phyloP scores from a whole-genome alignment of 2,329 filamentous ascomycete genomes.

The Emergomyces orientalis region DNA sequence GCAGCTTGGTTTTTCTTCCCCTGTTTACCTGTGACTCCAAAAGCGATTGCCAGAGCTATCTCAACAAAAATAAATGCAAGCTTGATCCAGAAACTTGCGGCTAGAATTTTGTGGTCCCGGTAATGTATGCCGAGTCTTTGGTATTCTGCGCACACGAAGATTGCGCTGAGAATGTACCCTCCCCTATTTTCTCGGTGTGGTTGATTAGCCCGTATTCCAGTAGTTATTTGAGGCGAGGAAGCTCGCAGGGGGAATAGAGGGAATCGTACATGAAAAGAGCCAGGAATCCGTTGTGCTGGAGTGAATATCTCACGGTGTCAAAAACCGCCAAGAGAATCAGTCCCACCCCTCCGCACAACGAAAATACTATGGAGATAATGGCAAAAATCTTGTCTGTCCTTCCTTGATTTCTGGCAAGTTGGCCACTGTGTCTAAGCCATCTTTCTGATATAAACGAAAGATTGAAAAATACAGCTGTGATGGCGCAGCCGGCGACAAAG shows the following conservation, averaged over 20 bases:
- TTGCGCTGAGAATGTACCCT: conserved; percentile 74
- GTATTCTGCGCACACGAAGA: conserved; percentile 87
- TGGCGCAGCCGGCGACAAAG: conserved; percentile 51
- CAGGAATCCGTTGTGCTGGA: conserved; percentile 66
- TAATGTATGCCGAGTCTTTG: conserved; percentile 73
- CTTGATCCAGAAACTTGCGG: conserved; percentile 79
- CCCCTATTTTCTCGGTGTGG: conserved; percentile 28
- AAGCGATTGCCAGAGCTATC: conserved; percentile 56
- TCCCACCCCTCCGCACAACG: conserved; percentile 66
- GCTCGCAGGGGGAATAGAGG: background rate
- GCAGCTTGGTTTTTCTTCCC: conserved; percentile 58
- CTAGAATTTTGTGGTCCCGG: conserved; percentile 59
- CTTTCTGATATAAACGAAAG: conserved; percentile 71
- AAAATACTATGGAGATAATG: conserved; percentile 45
- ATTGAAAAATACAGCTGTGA: conserved; percentile 71
- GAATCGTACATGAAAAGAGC: conserved; percentile 59
- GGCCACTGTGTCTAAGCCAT: conserved; percentile 72
- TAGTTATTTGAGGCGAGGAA: background rate
- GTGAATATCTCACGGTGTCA: conserved; percentile 62
- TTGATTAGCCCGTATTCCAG: background rate
- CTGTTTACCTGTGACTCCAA: conserved; percentile 46
- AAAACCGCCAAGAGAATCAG: conserved; percentile 78
- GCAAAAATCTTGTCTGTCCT: conserved; percentile 32
- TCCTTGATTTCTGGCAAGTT: conserved; percentile 62
- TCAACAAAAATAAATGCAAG: conserved; percentile 75